Evolutionary conservation across 2,329 filamentous ascomycete species (phyloP), one percentile per base, ranked within the genome.

Genomic region (Fusarium guadeloupense): DNA sequence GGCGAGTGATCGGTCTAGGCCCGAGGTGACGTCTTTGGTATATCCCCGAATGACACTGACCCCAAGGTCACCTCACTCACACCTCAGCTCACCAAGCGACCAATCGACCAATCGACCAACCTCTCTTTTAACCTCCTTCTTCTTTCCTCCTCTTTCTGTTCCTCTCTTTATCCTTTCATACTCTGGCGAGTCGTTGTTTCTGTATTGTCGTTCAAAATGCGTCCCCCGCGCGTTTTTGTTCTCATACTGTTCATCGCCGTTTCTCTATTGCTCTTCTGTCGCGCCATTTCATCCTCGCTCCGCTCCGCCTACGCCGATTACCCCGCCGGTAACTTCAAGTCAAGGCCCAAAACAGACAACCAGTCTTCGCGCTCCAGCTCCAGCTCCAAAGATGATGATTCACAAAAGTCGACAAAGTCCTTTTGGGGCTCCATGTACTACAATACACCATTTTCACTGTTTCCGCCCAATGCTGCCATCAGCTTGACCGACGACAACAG

Each of bases 401-500:
- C 52, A 23, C 26, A 35, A 31, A 62, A 51, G 41, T 44, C 67
- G 21, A 58, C 59, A 38, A 70, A 67, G 38, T 70, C 72, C 7
- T 61, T 75, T 33, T 74, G 74, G 64, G 70, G 74, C 33, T 79
- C 91, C 62, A 87, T 91, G 76, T 89, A 89, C 62, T 90, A 91
- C 75, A 87, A 87, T 55, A 82, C 88, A 6, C 89, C 93, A 1
- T 91, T 93, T 63, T 93, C 92, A 17, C 86, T 99, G 19, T 99
- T 99, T 74, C 93, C 94, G 5, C 93, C 93, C 4, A 97, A 95
- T 64, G 95, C 95, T 41, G 91, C 96, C 70, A 97, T 99, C 74
- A 97, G 92, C 75, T 84, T 99, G 59, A 97, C 93, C 71, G 93
- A 98, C 76, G 95, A 99, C 77, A 99, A 99, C 76, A 97, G 92